Evolutionary conservation across 495 filamentous ascomycete genomes (phyloP), one percentile per base, ranked within the genome.

Genomic region (Tuber magnatum): DNA sequence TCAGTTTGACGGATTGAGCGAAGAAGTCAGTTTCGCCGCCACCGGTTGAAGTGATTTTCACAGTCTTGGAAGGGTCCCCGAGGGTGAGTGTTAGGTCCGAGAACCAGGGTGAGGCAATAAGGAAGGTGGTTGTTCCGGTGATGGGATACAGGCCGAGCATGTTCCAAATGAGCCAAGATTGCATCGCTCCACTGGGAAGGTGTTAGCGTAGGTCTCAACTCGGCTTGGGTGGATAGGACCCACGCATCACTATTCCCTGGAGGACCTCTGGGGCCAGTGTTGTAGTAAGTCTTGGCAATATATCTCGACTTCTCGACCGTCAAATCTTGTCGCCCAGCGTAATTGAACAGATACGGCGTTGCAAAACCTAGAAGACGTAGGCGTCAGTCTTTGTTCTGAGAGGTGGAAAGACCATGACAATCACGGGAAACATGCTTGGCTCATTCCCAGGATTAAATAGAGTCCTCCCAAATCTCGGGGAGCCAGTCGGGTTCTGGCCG

Each of bases 371-470:
- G 86, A 86, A 35, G 35, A 16, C 20, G 28, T 56, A 1, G 14
- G 32, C 65, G 70, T 78, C 48, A 78, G 46, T 65, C 38, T 7
- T 32, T 28, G 38, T 46, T 48, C 24, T 35, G 22, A 48, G n/a
- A 22, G 41, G 9, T 12, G 18, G 20, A 43, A n/a, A 39, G 24
- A 9, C 51, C 48, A 38, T 39, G 16, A 18, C 24, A 35, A 32
- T 28, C 48, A 35, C 28, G 9, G 35, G 24, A 20, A 51, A 48
- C 76, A 70, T 73, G 77, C 76, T 79, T 51, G 90, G 91, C 82
- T 93, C 90, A 80, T 93, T 92, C 4, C 88, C 89, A 0, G 89
- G 86, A 82, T 92, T 89, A 82, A 89, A 92, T 69, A 92, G 87
- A 20, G 87, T 91, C 44, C 87, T 84, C 73, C 85, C 84, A 80